Percentiles rank a stretch among this genome's conserved stretches.
These are phyloP conservation scores for Trichopus zeylanicus DNA, from an alignment of 116 monocot species.

Conservation along the genomic window DNA sequence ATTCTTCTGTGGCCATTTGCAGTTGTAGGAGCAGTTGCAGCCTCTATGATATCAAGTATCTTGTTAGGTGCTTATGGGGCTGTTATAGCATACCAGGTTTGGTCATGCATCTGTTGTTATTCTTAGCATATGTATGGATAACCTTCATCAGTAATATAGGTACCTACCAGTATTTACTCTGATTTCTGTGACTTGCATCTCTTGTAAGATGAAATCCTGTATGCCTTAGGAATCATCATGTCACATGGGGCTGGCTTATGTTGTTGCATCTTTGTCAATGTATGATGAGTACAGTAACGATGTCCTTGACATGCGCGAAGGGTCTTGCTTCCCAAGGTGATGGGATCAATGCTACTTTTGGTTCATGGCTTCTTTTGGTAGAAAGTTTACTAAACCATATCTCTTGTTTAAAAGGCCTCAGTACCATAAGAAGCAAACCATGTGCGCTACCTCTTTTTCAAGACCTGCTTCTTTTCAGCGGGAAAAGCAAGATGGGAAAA, in stretches of 20 bases:
- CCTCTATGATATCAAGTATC: constrained; percentile 64
- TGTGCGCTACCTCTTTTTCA: constrained; percentile 23
- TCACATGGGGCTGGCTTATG: constrained; percentile 57
- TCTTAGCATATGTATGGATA: background rate
- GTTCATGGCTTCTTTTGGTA: background rate
- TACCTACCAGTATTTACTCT: background rate
- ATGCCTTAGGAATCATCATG: constrained; percentile 71
- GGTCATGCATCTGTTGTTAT: constrained; percentile 1
- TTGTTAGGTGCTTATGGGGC: constrained; percentile 78
- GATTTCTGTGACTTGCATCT: background rate
- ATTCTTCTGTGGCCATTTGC: constrained; percentile 93
- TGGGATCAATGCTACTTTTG: background rate
- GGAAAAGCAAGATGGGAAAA: constrained; percentile 38
- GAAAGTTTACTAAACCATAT: background rate
- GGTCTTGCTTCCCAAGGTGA: constrained; percentile 94
- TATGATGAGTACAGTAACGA: constrained; percentile 97
- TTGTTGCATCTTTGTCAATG: constrained; percentile 62
- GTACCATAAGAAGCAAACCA: constrained; percentile 36
- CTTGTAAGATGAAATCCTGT: constrained; percentile 3
- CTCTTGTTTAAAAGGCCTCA: constrained; percentile 23
- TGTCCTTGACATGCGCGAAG: constrained; percentile 75
- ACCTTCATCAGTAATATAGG: background rate
- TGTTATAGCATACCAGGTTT: constrained; percentile 80
- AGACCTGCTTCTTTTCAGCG: constrained; percentile 30
- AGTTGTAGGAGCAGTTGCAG: constrained; percentile 65